Evolutionary conservation across 2,329 filamentous ascomycete genomes (phyloP), one percentile per base, ranked within the genome.

Genomic region (Sporothrix euskadiensis): DNA sequence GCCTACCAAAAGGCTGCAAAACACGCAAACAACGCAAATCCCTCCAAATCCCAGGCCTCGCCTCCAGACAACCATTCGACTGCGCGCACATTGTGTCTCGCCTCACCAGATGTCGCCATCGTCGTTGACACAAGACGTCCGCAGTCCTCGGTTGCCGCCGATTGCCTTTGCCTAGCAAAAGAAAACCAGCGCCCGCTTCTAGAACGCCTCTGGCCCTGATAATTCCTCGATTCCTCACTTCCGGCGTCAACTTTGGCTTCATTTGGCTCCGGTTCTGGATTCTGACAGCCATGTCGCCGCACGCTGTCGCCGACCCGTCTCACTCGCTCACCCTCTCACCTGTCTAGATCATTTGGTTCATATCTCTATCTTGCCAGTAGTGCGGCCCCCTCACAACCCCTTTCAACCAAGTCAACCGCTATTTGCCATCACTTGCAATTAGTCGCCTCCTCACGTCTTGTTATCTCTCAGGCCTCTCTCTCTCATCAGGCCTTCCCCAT

Each of bases 51-150:
- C 59, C 59, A 44, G 59, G 35, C 19, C n/a, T 10, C 59, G 10
- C n/a, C 14, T n/a, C 30, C 57, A 16, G 14, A 26, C 63, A 22
- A 22, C 30, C 44, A n/a, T 10, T 39, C 41, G 19, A 66, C n/a
- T 19, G 61, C n/a, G 14, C 32, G 3, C 57, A 26, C 56, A 32
- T 14, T 57, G 4, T 57, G 10, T 59, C 30, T 41, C 39, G 39
- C 61, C 61, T 44, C 44, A 14, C 12, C 22, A 68, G 44, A 68
- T 68, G 47, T 68, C 65, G 65, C 65, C 44, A 49, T 52, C 63
- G 63, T 49, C 44, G 32, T 52, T 32, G 44, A 68, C 47, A 52
- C 44, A 16, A 16, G 6, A 4, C 65, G 44, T 9, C 65, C 26
- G 47, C 65, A 12, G 10, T 7, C 65, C 65, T 68, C 63, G 44